Evolutionary conservation across 768 basidiomycete genomes (phyloP), one percentile per base, ranked within the genome.

Genomic region (Stropharia rugosoannulata): DNA sequence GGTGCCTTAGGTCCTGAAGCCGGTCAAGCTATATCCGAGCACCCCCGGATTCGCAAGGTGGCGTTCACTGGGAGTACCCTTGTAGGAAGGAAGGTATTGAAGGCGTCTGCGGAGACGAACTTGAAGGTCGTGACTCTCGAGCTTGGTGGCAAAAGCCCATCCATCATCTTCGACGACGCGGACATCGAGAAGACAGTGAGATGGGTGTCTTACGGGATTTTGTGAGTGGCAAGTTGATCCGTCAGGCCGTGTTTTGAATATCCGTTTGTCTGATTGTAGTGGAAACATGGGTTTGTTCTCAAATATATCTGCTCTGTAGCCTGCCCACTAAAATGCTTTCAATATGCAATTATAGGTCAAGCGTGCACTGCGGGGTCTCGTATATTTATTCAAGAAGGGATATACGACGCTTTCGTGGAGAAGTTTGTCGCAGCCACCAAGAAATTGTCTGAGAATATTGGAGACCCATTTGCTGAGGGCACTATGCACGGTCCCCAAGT

Each of bases 31-130:
- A 85, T 95, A 56, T 72, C 80, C 2, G 71, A 77, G n/a, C 90
- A 93, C 70, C 76, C 76, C 68, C 76, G 74, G n/a, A 87, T 94
- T 60, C 82, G 84, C 47, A 93, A 85, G 38, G 78, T 94, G 27
- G 87, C 92, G 0, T 95, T 96, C 75, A 96, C 94, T 0, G 93
- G 93, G 2, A 89, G 87, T 56, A 91, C 90, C 1, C 73, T 86
- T 39, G 83, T 86, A 19, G 94, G 95, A 8, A 81, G 91, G 10
- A 86, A 84, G 62, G 79, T 96, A 65, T 77, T 93, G 78, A 83
- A 90, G 62, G 87, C 90, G 3, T 81, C 93, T 2, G 83, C 90
- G 1, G 83, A 85, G 68, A 83, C 82, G 29, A 97, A 96, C 66
- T 68, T 97, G 63, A 97, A 96, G 75, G 82, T 82, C 55, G 86